Base-by-base conservation (phyloP, 2,329 filamentous ascomycete genomes). In the Monilinia aucupariae region DNA sequence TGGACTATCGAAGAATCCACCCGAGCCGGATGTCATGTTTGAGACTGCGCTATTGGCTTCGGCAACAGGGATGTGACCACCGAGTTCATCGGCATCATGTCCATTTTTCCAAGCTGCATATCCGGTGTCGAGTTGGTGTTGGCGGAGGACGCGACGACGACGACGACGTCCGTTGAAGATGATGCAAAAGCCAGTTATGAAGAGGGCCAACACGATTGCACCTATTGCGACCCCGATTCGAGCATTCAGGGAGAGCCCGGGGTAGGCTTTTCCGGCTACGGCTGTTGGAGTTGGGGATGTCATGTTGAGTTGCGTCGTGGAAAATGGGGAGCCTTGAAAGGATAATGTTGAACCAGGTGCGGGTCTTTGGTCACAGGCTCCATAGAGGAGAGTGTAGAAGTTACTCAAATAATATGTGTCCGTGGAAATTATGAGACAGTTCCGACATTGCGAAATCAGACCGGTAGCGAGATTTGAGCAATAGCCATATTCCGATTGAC, bases 151-250 rank as follows among this genome's bases (percentile, higher is more conserved):
- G 0, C 79, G 77, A 25, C 80, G 78, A 58, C 85, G 78, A 15
- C 81, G 77, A 12, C 83, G 80, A 65, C 80, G 84, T 3, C 85
- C 85, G 45, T 79, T 80, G 72, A 80, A 80, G 22, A 88, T 77
- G 59, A 87, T 78, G 62, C 75, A 77, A 70, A 79, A 82, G 12
- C 85, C 85, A 10, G 76, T 67, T 1, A 81, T 15, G 9, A 75
- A 71, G 3, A 87, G 75, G 4, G 85, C 20, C 0, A 82, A 59
- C 8, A 78, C 75, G 0, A 86, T 67, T 0, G 76, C 79, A 6
- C 79, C 84, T 27, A 83, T 76, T 17, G 79, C 82, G 59, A 87
- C 82, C 65, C 84, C 85, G 0, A 85, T 82, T 61, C 84, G 82
- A 15, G 78, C 81, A 5, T 80, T 82, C 1, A 86, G 75, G 2